Evolutionary conservation across 768 basidiomycete genomes (phyloP).

Genomic region (Stropharia rugosoannulata): DNA sequence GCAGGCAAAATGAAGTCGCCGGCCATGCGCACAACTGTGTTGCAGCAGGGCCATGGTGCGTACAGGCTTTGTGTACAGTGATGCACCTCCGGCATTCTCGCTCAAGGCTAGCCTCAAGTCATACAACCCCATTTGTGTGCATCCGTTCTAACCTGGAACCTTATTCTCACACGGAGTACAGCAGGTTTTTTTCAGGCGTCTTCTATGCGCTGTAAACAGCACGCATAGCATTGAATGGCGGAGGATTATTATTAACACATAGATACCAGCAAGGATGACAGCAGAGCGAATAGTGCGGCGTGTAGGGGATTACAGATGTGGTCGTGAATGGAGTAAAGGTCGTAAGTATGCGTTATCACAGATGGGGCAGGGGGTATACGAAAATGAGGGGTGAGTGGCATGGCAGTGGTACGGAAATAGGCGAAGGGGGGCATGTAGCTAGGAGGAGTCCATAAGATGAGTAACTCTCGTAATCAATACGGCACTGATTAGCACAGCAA

Average conservation of each 20-base stretch:
- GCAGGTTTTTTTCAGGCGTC: too few species aligned
- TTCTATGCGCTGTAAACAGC: too few species aligned
- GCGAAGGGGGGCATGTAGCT: conserved; percentile 4
- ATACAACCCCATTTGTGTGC: too few species aligned
- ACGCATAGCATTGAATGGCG: too few species aligned
- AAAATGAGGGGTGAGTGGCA: conserved; percentile 2
- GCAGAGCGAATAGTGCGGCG: conserved; percentile 6
- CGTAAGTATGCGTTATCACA: conserved; percentile 6
- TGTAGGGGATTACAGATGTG: conserved; percentile 8
- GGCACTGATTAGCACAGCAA: conserved; percentile 3
- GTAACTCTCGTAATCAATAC: conserved; percentile 10
- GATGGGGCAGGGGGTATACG: conserved; percentile 1
- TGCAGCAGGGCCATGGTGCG: too few species aligned
- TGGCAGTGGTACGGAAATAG: conserved; percentile 1
- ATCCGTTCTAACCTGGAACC: too few species aligned
- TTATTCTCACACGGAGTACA: too few species aligned
- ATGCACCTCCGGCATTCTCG: too few species aligned
- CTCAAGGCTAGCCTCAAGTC: too few species aligned
- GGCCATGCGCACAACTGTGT: too few species aligned
- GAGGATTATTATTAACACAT: conserved; percentile 6
- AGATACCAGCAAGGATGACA: conserved; percentile 9
- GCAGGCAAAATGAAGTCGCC: neutral
- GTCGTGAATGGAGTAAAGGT: conserved; percentile 5
- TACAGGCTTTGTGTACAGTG: too few species aligned
- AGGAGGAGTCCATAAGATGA: conserved; percentile 16